These are phyloP conservation scores for Salvia sclarea DNA, from an alignment of 305 asterid species.

Conservation along the genomic window DNA sequence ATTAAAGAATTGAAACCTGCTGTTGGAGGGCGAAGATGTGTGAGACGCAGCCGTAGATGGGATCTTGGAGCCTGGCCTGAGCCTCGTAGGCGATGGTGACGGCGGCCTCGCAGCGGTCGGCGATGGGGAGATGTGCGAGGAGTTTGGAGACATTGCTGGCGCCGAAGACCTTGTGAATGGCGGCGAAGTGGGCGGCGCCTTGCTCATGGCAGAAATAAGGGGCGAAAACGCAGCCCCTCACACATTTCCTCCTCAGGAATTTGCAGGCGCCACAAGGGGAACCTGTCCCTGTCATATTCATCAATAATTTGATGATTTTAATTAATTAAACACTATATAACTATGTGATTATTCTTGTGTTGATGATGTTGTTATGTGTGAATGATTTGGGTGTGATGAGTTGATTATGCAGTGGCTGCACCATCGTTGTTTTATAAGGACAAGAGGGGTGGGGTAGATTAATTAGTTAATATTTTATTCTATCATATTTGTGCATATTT, in stretches of 20 bases:
- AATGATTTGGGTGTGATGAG: slow-evolving; percentile 24
- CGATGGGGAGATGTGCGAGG: slow-evolving; percentile 72
- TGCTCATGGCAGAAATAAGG: slow-evolving; percentile 93
- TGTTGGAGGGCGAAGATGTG: slow-evolving; percentile 97
- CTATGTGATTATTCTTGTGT: too few species aligned
- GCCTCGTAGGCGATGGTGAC: slow-evolving; percentile 93
- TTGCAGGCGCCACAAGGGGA: slow-evolving; percentile 99
- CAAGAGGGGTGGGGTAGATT: slow-evolving; percentile 39
- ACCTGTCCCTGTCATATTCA: slow-evolving; percentile 66
- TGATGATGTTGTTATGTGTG: too few species aligned
- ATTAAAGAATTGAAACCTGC: slow-evolving; percentile 55
- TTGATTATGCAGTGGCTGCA: slow-evolving; percentile 32
- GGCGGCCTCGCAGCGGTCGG: slow-evolving; percentile 82
- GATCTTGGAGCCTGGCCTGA: slow-evolving; percentile 95
- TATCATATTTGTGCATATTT: slow-evolving; percentile 5
- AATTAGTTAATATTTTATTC: slow-evolving; percentile 30
- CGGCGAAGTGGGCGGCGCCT: slow-evolving; percentile 89
- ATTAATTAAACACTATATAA: too few species aligned
- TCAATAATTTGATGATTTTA: too few species aligned
- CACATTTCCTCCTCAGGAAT: slow-evolving; percentile 92
- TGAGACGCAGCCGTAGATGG: slow-evolving; percentile 94
- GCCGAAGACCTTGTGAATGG: slow-evolving; percentile 91
- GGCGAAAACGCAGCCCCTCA: slow-evolving; percentile 87
- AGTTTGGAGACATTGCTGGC: slow-evolving; percentile 94
- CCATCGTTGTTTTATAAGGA: slow-evolving; percentile 59